phyloP scores from a whole-genome alignment of 2,329 filamentous ascomycete genomes.

The Exophiala oligosperma region DNA sequence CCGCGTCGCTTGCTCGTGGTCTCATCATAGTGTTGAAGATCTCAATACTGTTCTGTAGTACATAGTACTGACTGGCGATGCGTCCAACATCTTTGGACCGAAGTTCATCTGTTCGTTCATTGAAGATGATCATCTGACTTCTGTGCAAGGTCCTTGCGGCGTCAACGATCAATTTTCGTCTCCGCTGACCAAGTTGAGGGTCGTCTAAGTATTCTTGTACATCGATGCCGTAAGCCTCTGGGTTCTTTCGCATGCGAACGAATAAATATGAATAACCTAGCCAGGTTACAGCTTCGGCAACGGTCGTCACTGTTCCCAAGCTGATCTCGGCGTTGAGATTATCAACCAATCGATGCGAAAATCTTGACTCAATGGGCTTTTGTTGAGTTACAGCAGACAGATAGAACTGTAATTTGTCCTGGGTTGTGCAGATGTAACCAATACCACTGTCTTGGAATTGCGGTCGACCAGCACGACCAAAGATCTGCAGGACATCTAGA shows the following conservation, averaged over 20 bases:
- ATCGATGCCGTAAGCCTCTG: constrained; percentile 90
- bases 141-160: constrained; percentile 84
- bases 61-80: constrained; percentile 97
- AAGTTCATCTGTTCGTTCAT: constrained; percentile 89
- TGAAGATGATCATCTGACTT: constrained; percentile 99
- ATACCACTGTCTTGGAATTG: constrained; percentile 98
- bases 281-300: constrained; percentile 93
- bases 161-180: constrained; percentile 82
- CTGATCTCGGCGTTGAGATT: constrained; percentile 96
- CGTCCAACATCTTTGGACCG: constrained; percentile 92
- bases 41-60: constrained; percentile 88
- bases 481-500: constrained; percentile 94
- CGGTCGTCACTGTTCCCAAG: constrained; percentile 90
- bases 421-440: constrained; percentile 95
- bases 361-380: constrained; percentile 94
- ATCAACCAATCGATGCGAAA: constrained; percentile 90
- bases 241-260: constrained; percentile 92
- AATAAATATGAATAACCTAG: constrained; percentile 97
- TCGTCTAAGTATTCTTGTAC: constrained; percentile 90
- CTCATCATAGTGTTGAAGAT: constrained; percentile 97
- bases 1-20: constrained; percentile 80
- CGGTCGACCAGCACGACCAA: constrained; percentile 94
- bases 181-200: constrained; percentile 79
- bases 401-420: constrained; percentile 91
- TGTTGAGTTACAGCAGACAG: constrained; percentile 91